A percentile compares a stretch with the other conserved stretches of the same genome.
Conservation (phyloP, 2,329 filamentous ascomycete genomes). For the Endothia cerciana region DNA sequence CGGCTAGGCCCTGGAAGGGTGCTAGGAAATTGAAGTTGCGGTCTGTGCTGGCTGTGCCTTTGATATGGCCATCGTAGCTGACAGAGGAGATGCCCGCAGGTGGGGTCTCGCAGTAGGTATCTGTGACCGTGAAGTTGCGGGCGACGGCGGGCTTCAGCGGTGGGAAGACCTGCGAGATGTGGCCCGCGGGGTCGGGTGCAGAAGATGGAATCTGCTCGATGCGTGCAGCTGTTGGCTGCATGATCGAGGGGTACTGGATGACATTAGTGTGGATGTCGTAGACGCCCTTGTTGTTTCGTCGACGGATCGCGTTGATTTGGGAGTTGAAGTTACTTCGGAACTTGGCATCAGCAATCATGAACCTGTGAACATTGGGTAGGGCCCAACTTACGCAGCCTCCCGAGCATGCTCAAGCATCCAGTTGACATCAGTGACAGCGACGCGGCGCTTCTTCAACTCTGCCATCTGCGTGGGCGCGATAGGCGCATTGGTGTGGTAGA, state of each 20-base stretch:
- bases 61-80: conserved; percentile 48
- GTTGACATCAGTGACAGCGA: conserved; percentile 89
- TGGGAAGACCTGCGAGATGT: conserved; percentile 46
- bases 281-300: conserved; percentile 71
- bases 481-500: conserved; percentile 85
- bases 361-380: neutral
- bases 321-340: conserved; percentile 78
- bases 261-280: conserved; percentile 95
- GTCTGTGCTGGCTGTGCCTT: conserved; percentile 39
- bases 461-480: conserved; percentile 71
- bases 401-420: conserved; percentile 96
- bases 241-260: conserved; percentile 84
- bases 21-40: conserved; percentile 50
- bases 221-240: conserved; percentile 86
- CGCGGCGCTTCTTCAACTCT: conserved; percentile 80
- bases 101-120: conserved; percentile 58
- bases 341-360: neutral
- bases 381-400: conserved; percentile 75
- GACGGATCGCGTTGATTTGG: conserved; percentile 69
- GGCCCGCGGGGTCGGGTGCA: conserved; percentile 37
- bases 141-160: conserved; percentile 53
- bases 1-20: conserved; percentile 64
- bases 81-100: conserved; percentile 50
- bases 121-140: conserved; percentile 61
- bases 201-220: conserved; percentile 71